Evolutionary conservation across 164 flowering plant genomes (phyloP).

Genomic region (Houttuynia cordata): DNA sequence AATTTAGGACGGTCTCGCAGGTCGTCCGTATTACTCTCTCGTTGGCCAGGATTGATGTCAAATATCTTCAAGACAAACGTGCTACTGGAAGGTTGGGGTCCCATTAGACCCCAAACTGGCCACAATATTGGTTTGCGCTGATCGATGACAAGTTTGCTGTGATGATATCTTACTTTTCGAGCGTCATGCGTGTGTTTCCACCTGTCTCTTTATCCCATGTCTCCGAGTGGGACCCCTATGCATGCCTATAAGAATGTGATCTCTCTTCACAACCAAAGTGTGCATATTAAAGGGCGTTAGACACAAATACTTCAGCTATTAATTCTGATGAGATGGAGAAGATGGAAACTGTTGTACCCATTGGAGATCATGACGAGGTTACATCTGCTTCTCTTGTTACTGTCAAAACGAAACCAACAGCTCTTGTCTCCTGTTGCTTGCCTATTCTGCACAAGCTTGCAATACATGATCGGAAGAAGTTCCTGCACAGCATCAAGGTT

Average conservation of each 20-base stretch:
- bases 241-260: neutral
- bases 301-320: too few species aligned
- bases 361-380: slow-evolving; percentile 17
- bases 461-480: slow-evolving; percentile 39
- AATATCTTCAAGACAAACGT: too few species aligned
- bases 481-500: slow-evolving; percentile 64
- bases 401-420: slow-evolving; percentile 6
- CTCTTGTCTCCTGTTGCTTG: slow-evolving; percentile 12
- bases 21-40: too few species aligned
- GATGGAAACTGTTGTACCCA: slow-evolving; percentile 13
- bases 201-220: neutral
- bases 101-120: too few species aligned
- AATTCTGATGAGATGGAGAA: neutral
- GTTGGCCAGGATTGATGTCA: too few species aligned
- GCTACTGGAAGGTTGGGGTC: too few species aligned
- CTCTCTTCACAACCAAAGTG: too few species aligned
- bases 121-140: too few species aligned
- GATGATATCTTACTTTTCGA: neutral
- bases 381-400: neutral
- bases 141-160: too few species aligned
- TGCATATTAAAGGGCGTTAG: too few species aligned
- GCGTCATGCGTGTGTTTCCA: slow-evolving; percentile 1
- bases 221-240: neutral
- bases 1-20: too few species aligned
- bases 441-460: slow-evolving; percentile 42